Evolutionary conservation across 1,284 basidiomycete genomes (phyloP).

Genomic region (Coniophora puteana): DNA sequence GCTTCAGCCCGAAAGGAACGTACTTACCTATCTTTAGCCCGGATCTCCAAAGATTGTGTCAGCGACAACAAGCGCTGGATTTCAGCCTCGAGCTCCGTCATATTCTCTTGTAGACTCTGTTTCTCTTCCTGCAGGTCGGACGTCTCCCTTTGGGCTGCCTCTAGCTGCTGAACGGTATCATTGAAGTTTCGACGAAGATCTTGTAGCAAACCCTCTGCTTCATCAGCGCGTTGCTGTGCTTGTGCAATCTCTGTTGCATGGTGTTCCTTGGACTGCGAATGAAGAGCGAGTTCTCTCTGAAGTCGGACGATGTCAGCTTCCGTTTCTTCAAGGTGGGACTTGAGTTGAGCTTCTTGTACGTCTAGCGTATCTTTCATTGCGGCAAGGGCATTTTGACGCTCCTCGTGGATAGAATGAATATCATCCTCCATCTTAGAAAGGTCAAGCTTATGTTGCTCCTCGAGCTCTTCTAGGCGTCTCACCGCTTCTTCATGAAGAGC

Average conservation of each 20-base stretch:
- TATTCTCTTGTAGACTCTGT: constrained; percentile 43
- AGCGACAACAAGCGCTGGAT: constrained; percentile 58
- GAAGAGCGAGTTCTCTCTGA: constrained; percentile 32
- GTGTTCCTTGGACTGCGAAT: constrained; percentile 15
- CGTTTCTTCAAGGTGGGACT: constrained; percentile 19
- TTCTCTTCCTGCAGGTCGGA: constrained; percentile 46
- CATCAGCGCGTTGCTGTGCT: constrained; percentile 10
- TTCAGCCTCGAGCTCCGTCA: constrained; percentile 59
- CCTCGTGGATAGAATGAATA: constrained; percentile 17
- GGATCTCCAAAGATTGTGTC: constrained; percentile 56
- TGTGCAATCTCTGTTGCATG: constrained; percentile 21
- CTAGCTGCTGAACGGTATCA: constrained; percentile 15
- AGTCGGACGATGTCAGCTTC: constrained; percentile 27
- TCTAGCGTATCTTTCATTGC: constrained; percentile 16
- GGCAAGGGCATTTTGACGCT: constrained; percentile 15
- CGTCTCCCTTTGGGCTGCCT: constrained; percentile 20
- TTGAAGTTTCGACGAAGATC: constrained; percentile 20
- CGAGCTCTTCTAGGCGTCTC: constrained; percentile 12
- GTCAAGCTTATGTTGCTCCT: constrained; percentile 18
- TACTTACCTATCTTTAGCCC: constrained; percentile 54
- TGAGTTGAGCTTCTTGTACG: constrained; percentile 17
- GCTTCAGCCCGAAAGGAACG: not conserved
- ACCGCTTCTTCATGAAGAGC: constrained; percentile 12
- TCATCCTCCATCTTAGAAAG: constrained; percentile 19
- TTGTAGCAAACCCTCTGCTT: constrained; percentile 15